These are phyloP conservation scores for Boletus holoroseus DNA, from an alignment of 1,284 basidiomycete species.

Conservation along the genomic window DNA sequence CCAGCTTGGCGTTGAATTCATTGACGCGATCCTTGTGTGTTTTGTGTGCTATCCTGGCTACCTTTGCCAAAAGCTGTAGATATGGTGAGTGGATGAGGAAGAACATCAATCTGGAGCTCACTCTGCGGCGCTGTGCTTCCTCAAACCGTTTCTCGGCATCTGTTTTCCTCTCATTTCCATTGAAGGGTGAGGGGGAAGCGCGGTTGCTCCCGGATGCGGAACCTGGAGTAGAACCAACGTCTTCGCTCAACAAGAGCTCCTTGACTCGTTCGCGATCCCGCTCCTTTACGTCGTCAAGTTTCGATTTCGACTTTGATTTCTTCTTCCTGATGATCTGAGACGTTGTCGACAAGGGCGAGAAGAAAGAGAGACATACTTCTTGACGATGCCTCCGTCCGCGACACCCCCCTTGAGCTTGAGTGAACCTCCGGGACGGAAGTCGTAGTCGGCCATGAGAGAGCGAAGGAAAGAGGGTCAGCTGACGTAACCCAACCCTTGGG, in stretches of 20 bases:
- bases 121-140: constrained; percentile 76
- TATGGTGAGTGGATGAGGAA: constrained; percentile 9
- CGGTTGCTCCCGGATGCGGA: constrained; percentile 53
- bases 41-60: constrained; percentile 75
- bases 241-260: constrained; percentile 46
- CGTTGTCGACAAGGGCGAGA: constrained; percentile 2
- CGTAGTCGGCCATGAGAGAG: constrained; percentile 70
- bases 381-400: constrained; percentile 66
- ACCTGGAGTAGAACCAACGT: constrained; percentile 37
- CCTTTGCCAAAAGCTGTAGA: constrained; percentile 69
- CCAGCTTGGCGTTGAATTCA: constrained; percentile 87
- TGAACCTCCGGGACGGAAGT: constrained; percentile 79
- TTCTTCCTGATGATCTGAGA: constrained; percentile 60
- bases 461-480: constrained; percentile 18
- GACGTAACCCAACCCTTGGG: constrained; percentile 27
- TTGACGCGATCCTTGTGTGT: constrained; percentile 95
- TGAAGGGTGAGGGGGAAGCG: constrained; percentile 48
- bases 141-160: constrained; percentile 89
- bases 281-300: constrained; percentile 33
- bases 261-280: constrained; percentile 47
- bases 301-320: constrained; percentile 70
- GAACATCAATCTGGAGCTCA: constrained; percentile 39
- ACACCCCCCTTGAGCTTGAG: constrained; percentile 87
- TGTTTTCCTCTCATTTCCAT: constrained; percentile 61
- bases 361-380: constrained; percentile 59